Conservation (phyloP, 495 filamentous ascomycete genomes). For the Trichocladium antarcticum region DNA sequence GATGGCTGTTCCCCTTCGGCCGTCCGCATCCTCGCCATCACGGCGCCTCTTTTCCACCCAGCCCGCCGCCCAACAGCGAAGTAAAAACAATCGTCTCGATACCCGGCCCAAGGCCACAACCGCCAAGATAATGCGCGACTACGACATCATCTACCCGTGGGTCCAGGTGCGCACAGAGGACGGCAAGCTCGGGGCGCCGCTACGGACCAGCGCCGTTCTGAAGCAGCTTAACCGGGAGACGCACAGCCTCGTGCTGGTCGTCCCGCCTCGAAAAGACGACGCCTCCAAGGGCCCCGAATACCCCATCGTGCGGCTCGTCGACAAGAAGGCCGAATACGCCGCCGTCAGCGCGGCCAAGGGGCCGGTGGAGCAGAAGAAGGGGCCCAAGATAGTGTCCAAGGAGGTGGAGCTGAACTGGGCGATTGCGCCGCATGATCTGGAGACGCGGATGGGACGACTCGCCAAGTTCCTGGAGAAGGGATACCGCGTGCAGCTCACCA, state of each 20-base stretch:
- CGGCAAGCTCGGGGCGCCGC: constrained; percentile 38
- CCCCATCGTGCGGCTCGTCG: constrained; percentile 58
- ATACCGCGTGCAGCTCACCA: constrained; percentile 47
- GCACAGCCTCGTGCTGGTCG: constrained; percentile 50
- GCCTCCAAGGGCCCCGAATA: constrained; percentile 3
- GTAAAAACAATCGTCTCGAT: background rate
- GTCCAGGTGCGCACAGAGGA: constrained; percentile 46
- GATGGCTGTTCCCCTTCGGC: background rate
- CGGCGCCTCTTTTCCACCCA: constrained; percentile 4
- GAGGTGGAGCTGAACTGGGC: constrained; percentile 79
- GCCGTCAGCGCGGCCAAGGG: no score
- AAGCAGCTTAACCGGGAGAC: constrained; percentile 35
- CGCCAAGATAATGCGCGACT: constrained; percentile 26
- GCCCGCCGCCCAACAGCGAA: background rate
- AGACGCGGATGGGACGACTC: constrained; percentile 49
- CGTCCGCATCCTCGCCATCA: background rate
- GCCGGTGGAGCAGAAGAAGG: constrained; percentile 17
- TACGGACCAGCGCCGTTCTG: constrained; percentile 36
- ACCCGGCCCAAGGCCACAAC: background rate
- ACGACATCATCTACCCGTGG: constrained; percentile 42
- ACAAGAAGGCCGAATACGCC: constrained; percentile 28
- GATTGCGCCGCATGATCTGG: constrained; percentile 56
- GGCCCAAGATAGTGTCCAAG: constrained; percentile 29
- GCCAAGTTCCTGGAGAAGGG: constrained; percentile 53
- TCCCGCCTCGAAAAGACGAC: constrained; percentile 17